Evolutionary conservation across 2,329 filamentous ascomycete genomes (phyloP), one percentile per base, ranked within the genome.

Genomic region (Camillea tinctor): DNA sequence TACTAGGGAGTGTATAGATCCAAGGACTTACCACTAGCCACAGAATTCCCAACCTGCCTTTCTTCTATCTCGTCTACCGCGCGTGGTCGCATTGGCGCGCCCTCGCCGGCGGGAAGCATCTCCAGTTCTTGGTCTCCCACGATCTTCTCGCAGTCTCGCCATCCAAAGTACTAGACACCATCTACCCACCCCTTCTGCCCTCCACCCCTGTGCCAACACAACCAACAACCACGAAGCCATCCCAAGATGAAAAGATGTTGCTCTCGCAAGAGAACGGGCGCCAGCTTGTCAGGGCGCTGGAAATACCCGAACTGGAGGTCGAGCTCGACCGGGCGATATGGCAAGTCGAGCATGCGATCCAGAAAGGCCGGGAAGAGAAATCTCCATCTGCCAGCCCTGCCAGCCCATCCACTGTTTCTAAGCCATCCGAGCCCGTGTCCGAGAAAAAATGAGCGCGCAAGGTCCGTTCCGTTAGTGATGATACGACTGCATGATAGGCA

Each of bases 1-100:
- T 15, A 20, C 11, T 17, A 30, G 8, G 13, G 17, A 24, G 36
- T 23, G 17, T 22, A 17, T 17, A 22, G 50, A 30, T 50, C 19
- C 8, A 23, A 6, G 52, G 52, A 58, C 65, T 73, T 58, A 70
- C 54, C 11, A 51, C 4, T 21, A 17, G 51, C 21, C 13, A 30
- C 36, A 96, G 92, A 63, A 84, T 97, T 64, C 93, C 94, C 40
- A 97, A 99, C 73, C 81, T 99, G 13, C 95, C 95, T 19, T 98
- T 98, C 81, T 98, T 98, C 80, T 99, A 98, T 75, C 84, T 98
- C 49, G 86, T 86, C 19, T 99, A 96, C 79, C 86, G 95, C 65
- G 90, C 92, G 23, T 98, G 91, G 89, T 96, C 91, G 20, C 92
- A 97, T 76, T 96, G 91, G 87, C 86, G 89, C 78, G 95, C 95